Base-by-base conservation (phyloP, 345 rosid species). In the Toxicodendron radicans region DNA sequence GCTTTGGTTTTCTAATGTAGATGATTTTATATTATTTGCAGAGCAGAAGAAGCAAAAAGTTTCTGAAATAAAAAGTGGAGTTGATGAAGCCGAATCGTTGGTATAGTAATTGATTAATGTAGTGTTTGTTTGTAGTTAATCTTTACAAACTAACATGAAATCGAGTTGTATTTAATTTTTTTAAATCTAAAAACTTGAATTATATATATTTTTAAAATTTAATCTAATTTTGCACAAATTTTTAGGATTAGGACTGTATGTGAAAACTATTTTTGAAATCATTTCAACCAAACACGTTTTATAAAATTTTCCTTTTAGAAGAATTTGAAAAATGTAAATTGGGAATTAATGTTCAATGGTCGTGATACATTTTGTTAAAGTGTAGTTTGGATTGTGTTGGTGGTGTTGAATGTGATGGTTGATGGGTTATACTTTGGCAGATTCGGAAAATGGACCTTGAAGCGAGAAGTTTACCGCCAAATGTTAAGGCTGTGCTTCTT, bases 361-460 rank as follows among this genome's bases (percentile, higher is more conserved):
- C 7, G 43, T 38, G 43, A 7, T 38, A 38, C 43, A 38, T 38
- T 38, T 38, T 38, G 10, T 38, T 7, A 38, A 38, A 38, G 43
- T 7, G 16, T 35, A 21, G 17, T 64, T 57, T 10, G 51, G n/a
- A 69, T 62, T 59, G 21, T 18, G 1, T 67, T 58, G n/a, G 30
- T 53, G 35, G 38, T 33, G 4, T 45, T 77, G 59, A 79, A n/a
- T 68, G 48, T 35, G 73, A 60, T 65, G 33, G 16, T 59, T 10
- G 23, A 10, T 43, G 59, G 66, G 53, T 74, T 35, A 2, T 77
- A 10, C 21, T 43, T 62, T 56, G 30, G 73, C 76, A 90, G 94
- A 85, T 91, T 73, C 84, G 90, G 76, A 93, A 93, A 78, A 91
- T 93, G 98, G 98, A 93, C 83, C 85, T 88, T 18, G 97, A 93